Conservation (phyloP, 768 basidiomycete genomes). For the Termitomyces sp. region DNA sequence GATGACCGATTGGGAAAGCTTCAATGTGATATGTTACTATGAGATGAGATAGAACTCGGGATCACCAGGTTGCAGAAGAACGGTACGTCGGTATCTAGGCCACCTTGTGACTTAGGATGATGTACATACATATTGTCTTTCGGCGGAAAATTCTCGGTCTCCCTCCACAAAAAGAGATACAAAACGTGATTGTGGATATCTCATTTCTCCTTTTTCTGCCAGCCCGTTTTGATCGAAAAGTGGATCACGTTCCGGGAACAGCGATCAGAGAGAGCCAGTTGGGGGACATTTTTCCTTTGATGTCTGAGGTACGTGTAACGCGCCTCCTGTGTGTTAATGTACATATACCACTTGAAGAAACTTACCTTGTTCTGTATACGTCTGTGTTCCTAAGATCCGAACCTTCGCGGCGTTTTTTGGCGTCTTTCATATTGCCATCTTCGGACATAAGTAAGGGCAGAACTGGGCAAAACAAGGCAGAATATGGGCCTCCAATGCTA, state of each 20-base stretch:
- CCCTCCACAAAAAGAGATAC: background rate
- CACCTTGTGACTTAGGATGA: background rate
- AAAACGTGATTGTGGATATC: background rate
- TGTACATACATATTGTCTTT: too few relatives aligned
- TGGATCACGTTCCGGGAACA: background rate
- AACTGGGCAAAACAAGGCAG: background rate
- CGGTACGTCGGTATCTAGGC: background rate
- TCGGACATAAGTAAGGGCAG: background rate
- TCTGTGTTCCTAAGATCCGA: background rate
- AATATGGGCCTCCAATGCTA: background rate
- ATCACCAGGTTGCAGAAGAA: background rate
- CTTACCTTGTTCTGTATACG: background rate
- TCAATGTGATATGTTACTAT: background rate
- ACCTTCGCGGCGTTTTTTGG: background rate
- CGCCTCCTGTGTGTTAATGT: background rate
- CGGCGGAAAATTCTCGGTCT: too few relatives aligned
- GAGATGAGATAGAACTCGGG: background rate
- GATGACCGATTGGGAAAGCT: background rate
- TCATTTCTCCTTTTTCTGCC: background rate
- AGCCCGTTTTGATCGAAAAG: background rate
- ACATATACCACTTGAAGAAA: background rate
- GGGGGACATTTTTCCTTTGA: background rate
- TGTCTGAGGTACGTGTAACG: background rate
- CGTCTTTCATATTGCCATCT: background rate
- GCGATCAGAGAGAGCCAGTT: background rate